Evolutionary conservation across 78 protist genomes (phyloP).

Genomic region (Blattamonas nauphoetae): DNA sequence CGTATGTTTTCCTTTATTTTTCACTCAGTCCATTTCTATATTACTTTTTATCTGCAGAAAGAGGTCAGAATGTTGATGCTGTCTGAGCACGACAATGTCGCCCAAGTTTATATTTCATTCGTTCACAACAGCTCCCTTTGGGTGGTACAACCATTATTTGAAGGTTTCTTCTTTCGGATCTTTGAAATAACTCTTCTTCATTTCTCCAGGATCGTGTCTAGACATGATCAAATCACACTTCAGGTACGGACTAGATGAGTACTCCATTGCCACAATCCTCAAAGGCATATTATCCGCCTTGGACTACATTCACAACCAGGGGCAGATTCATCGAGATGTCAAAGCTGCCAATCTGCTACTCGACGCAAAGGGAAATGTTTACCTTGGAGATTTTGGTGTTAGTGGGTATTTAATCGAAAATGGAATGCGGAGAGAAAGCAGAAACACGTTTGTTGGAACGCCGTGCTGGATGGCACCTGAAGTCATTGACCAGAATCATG

Average conservation of each 20-base stretch:
- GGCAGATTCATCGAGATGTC: constrained; percentile 1
- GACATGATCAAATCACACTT: not conserved
- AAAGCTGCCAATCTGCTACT: constrained; percentile 3
- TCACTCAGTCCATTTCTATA: not conserved
- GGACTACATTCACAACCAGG: constrained; percentile 8
- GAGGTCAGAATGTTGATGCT: not conserved
- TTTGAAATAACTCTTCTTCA: not conserved
- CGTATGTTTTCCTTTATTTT: not conserved
- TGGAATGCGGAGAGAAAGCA: not conserved
- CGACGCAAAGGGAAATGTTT: not conserved
- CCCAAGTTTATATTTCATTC: not conserved
- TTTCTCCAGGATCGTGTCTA: not conserved
- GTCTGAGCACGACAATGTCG: not conserved
- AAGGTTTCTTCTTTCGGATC: not conserved
- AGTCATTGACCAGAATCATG: not conserved
- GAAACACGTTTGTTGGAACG: constrained; percentile 3
- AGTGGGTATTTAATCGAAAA: not conserved
- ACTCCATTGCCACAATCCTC: not conserved
- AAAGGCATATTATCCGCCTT: not conserved
- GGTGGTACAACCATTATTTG: not conserved
- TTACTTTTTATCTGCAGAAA: not conserved
- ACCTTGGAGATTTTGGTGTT: constrained; percentile 12
- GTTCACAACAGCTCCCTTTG: not conserved
- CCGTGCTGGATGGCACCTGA: constrained; percentile 27
- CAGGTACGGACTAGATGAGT: not conserved